These are phyloP conservation scores for Cyanidiococcus yangmingshanensis DNA, from an alignment of 23 red algal genomes.

Conservation along the genomic window DNA sequence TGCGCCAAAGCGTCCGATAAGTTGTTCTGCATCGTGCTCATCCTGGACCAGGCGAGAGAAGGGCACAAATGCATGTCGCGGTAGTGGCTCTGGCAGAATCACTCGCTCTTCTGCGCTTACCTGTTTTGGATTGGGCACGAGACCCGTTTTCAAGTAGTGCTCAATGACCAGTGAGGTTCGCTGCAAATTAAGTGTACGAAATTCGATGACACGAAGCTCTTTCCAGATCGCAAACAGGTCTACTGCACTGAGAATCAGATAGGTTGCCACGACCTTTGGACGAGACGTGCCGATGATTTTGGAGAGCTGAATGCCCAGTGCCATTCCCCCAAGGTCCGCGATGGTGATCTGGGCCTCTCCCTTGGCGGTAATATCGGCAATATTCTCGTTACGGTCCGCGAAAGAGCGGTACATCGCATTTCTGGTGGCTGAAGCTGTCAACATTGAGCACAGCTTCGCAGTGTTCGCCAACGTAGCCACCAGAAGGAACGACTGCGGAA, in stretches of 20 bases:
- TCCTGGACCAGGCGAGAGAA: conserved; percentile 42
- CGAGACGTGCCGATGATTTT: conserved; percentile 46
- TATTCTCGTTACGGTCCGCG: conserved; percentile 63
- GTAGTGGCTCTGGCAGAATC: conserved; percentile 56
- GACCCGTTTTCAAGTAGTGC: conserved; percentile 48
- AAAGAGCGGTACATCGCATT: conserved; percentile 99
- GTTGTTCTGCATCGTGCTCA: conserved; percentile 44
- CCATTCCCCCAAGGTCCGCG: conserved; percentile 89
- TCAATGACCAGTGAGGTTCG: conserved; percentile 67
- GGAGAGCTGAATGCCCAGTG: conserved; percentile 68
- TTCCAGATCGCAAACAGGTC: conserved; percentile 86
- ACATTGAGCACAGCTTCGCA: conserved; percentile 85
- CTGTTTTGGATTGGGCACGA: conserved; percentile 39
- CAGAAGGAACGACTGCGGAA: conserved; percentile 79
- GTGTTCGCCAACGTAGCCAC: conserved; percentile 81
- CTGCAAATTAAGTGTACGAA: conserved; percentile 87
- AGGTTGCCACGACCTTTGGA: conserved; percentile 50
- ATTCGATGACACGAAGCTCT: conserved; percentile 87
- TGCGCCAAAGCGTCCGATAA: conserved; percentile 36
- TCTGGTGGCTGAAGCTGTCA: conserved; percentile 84
- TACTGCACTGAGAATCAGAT: conserved; percentile 48
- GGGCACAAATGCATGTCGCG: conserved; percentile 38
- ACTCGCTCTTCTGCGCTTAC: conserved; percentile 63
- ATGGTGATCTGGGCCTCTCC: conserved; percentile 97
- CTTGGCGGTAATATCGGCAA: conserved; percentile 96